Conservation (phyloP, 2,329 filamentous ascomycete species). For the Aspergillus phoenicis region DNA sequence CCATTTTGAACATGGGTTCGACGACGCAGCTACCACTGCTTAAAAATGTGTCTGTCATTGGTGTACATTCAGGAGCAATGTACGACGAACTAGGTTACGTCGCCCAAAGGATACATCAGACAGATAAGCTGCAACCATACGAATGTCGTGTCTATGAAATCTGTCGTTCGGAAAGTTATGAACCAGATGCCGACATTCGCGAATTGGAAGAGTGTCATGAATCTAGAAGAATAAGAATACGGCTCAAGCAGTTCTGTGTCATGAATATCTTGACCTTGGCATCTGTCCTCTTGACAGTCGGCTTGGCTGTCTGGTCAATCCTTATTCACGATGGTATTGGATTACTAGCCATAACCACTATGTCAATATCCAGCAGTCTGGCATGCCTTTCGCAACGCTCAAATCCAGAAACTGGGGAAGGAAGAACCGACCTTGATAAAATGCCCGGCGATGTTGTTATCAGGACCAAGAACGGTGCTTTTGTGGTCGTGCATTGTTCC, state of each 20-base stretch:
- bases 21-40: background rate
- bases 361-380: background rate
- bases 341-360: background rate
- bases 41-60: background rate
- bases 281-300: background rate
- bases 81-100: background rate
- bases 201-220: too few species aligned
- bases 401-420: background rate
- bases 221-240: background rate
- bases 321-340: background rate
- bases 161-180: background rate
- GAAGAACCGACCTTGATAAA: too few species aligned
- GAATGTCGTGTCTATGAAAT: background rate
- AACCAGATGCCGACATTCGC: background rate
- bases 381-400: background rate
- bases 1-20: background rate
- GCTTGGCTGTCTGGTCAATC: background rate
- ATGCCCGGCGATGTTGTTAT: background rate
- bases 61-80: background rate
- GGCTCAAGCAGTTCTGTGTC: background rate
- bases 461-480: background rate
- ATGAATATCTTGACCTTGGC: too few species aligned
- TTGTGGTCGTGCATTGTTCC: background rate
- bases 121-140: background rate
- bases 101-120: background rate